Evolutionary conservation across 176 grass and related monocot genomes (phyloP).

Genomic region (Saccharum spontaneum): DNA sequence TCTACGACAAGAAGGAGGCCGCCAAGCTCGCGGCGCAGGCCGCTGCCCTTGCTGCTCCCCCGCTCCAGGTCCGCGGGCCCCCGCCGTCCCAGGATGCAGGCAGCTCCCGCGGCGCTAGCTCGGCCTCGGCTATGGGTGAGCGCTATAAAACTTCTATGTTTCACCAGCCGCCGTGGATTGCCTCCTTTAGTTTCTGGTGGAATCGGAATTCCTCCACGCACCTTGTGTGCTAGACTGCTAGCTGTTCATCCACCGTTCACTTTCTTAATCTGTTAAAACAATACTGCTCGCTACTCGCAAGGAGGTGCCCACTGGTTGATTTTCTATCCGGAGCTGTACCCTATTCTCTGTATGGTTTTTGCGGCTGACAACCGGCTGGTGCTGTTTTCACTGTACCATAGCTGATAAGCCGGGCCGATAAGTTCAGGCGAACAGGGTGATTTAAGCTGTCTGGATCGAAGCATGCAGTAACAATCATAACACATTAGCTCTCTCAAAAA

Average conservation of each 20-base stretch:
- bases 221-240: not conserved
- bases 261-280: not conserved
- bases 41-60: conserved; percentile 76
- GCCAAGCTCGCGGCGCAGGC: conserved; percentile 86
- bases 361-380: too few relatives aligned
- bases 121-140: conserved; percentile 49
- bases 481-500: not conserved
- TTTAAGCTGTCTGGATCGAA: not conserved
- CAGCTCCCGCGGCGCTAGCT: conserved; percentile 23
- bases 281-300: not conserved
- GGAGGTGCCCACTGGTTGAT: not conserved
- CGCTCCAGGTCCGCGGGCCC: conserved; percentile 50
- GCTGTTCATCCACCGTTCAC: not conserved
- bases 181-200: not conserved
- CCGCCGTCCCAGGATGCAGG: conserved; percentile 46
- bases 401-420: too few relatives aligned
- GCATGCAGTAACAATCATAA: not conserved
- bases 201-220: too few relatives aligned
- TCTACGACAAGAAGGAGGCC: conserved; percentile 92
- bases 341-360: too few relatives aligned
- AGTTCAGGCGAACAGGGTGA: too few relatives aligned
- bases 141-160: not conserved
- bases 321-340: not conserved
- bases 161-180: not conserved
- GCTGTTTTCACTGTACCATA: too few relatives aligned